A percentile compares a stretch with the other conserved stretches of the same genome.
phyloP scores from a whole-genome alignment of 169 alveolate genomes.

The Eimeria acervulina region DNA sequence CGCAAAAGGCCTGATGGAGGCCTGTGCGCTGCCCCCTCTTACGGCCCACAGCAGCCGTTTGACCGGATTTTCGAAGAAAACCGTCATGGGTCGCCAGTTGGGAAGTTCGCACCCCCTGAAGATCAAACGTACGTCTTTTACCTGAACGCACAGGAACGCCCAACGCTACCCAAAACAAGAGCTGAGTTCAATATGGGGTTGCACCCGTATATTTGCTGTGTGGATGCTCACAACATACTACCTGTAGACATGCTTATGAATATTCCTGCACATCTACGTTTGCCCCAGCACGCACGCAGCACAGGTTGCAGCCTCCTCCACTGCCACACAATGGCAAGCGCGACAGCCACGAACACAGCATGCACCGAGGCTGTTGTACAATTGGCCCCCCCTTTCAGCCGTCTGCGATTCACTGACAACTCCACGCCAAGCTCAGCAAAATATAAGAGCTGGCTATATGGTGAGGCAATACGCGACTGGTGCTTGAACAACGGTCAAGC shows the following conservation, averaged over 20 bases:
- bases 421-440: background rate
- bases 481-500: background rate
- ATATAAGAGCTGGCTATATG: background rate
- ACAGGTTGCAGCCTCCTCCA: background rate
- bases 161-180: background rate
- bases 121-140: slow-evolving; percentile 90
- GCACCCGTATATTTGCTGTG: background rate
- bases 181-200: background rate
- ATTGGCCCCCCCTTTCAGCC: background rate
- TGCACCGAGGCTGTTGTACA: background rate
- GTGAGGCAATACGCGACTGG: background rate
- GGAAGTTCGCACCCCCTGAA: slow-evolving; percentile 95
- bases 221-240: too few relatives aligned
- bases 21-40: slow-evolving; percentile 85
- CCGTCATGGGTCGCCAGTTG: slow-evolving; percentile 93
- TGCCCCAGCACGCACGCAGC: background rate
- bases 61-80: slow-evolving; percentile 88
- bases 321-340: background rate
- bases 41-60: slow-evolving; percentile 85
- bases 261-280: background rate
- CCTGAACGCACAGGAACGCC: slow-evolving; percentile 66
- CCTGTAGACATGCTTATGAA: too few relatives aligned
- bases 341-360: background rate
- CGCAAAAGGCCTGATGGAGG: slow-evolving; percentile 86
- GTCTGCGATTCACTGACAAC: too few relatives aligned